Percentiles rank a stretch among this genome's conserved stretches.
Evolutionary conservation across 257 asterid genomes (phyloP).

Genomic region (Nicotiana knightiana): DNA sequence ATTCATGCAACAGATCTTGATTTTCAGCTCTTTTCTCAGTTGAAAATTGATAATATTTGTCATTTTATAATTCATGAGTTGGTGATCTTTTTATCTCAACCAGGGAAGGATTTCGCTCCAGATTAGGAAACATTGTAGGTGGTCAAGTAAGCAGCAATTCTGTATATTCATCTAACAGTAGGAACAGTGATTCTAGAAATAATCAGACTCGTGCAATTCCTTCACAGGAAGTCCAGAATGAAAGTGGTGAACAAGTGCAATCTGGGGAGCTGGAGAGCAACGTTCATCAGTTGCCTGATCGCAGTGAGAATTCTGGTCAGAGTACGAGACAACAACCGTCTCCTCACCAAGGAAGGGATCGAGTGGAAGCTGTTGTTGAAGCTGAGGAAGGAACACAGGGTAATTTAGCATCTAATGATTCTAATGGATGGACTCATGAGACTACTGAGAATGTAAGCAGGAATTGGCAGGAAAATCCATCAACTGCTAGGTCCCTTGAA

Average conservation of each 20-base stretch:
- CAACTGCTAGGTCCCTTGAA: constrained; percentile 43
- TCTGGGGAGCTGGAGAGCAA: constrained; percentile 30
- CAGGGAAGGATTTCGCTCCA: constrained; percentile 90
- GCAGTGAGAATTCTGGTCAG: constrained; percentile 35
- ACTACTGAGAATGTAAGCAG: constrained; percentile 30
- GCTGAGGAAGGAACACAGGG: constrained; percentile 36
- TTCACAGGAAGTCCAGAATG: constrained; percentile 47
- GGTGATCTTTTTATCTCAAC: constrained; percentile 17
- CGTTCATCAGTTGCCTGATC: constrained; percentile 35
- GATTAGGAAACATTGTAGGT: constrained; percentile 64
- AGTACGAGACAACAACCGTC: constrained; percentile 24
- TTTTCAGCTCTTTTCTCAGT: not conserved
- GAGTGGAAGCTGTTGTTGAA: constrained; percentile 43
- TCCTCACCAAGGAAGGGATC: constrained; percentile 37
- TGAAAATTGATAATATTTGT: not conserved
- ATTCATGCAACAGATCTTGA: not conserved
- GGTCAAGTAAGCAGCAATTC: constrained; percentile 72
- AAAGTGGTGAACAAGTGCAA: constrained; percentile 31
- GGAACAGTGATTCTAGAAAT: constrained; percentile 38
- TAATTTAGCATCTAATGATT: constrained; percentile 25
- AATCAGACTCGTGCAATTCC: constrained; percentile 38
- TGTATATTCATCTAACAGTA: constrained; percentile 37
- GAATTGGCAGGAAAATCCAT: constrained; percentile 42
- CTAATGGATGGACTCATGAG: constrained; percentile 36
- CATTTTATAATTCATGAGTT: constrained; percentile 10